Percentiles rank a stretch among this genome's conserved stretches.
These are phyloP conservation scores for Calonectria pseudoturangicola DNA, from an alignment of 2,329 filamentous ascomycete genomes.

Conservation along the genomic window DNA sequence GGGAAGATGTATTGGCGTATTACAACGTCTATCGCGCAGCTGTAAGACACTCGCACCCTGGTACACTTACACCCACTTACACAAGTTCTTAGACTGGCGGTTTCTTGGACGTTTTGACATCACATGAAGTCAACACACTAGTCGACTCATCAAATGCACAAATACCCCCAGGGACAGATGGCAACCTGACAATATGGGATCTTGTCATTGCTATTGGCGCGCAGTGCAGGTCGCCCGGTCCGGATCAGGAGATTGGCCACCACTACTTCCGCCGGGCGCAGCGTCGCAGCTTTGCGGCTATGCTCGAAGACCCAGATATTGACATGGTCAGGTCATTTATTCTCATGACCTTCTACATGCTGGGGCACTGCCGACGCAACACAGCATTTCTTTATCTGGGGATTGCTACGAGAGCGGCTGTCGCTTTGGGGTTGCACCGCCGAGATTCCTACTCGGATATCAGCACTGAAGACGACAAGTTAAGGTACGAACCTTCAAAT, in stretches of 20 bases:
- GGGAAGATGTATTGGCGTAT: conserved; percentile 41
- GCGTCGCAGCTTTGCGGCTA: conserved; percentile 46
- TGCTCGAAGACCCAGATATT: conserved; percentile 53
- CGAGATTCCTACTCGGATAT: conserved; percentile 49
- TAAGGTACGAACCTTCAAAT: conserved; percentile 41
- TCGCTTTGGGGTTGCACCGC: conserved; percentile 73
- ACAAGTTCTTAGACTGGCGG: conserved; percentile 56
- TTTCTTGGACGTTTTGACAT: conserved; percentile 58
- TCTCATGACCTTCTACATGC: conserved; percentile 84
- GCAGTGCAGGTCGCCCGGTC: conserved; percentile 48
- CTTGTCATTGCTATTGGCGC: conserved; percentile 53
- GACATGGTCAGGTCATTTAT: conserved; percentile 53
- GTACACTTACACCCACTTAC: not conserved
- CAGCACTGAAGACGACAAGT: conserved; percentile 42
- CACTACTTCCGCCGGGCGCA: conserved; percentile 67
- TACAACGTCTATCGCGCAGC: conserved; percentile 45
- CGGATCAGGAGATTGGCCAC: conserved; percentile 51
- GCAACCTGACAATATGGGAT: conserved; percentile 38
- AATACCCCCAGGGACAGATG: not conserved
- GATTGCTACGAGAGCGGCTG: conserved; percentile 74
- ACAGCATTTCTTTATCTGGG: conserved; percentile 79
- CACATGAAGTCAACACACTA: conserved; percentile 54
- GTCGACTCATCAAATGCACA: conserved; percentile 44
- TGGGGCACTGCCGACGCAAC: conserved; percentile 77
- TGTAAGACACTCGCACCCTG: conserved; percentile 29